phyloP scores from a whole-genome alignment of 495 filamentous ascomycete species.

The Neurospora pannonica region DNA sequence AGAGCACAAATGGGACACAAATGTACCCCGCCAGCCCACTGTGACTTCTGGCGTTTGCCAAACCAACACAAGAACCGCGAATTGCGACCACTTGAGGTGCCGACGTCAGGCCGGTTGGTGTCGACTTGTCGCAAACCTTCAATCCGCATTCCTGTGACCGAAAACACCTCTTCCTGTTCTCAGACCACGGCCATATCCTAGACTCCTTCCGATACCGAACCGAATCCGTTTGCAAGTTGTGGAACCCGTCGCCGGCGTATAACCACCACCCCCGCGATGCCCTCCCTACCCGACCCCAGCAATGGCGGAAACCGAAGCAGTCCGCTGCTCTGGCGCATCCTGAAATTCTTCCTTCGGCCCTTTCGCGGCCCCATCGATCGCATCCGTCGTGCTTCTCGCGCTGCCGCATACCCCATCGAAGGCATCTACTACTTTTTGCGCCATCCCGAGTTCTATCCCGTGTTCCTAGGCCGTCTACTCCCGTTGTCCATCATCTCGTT shows the following conservation, averaged over 20 bases:
- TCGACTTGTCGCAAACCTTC: not conserved
- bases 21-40: not conserved
- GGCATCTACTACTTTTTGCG: conserved; percentile 71
- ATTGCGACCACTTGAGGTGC: not conserved
- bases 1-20: not conserved
- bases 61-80: not conserved
- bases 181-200: not conserved
- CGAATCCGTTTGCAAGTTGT: not conserved
- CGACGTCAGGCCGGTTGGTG: not conserved
- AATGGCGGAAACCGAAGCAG: not conserved
- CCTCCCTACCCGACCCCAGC: not conserved
- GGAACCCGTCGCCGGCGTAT: not conserved
- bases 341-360: not conserved
- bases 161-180: not conserved
- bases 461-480: conserved; percentile 58
- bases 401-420: conserved; percentile 33
- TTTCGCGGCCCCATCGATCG: conserved; percentile 18
- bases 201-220: not conserved
- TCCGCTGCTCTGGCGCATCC: not conserved
- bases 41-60: not conserved
- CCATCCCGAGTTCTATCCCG: conserved; percentile 54
- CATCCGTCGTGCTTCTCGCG: conserved; percentile 18
- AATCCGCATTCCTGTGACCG: not conserved
- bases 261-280: not conserved
- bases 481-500: conserved; percentile 65